Evolutionary conservation across 2,329 filamentous ascomycete genomes (phyloP), one percentile per base, ranked within the genome.

Genomic region (Microdochium trichocladiopsis): DNA sequence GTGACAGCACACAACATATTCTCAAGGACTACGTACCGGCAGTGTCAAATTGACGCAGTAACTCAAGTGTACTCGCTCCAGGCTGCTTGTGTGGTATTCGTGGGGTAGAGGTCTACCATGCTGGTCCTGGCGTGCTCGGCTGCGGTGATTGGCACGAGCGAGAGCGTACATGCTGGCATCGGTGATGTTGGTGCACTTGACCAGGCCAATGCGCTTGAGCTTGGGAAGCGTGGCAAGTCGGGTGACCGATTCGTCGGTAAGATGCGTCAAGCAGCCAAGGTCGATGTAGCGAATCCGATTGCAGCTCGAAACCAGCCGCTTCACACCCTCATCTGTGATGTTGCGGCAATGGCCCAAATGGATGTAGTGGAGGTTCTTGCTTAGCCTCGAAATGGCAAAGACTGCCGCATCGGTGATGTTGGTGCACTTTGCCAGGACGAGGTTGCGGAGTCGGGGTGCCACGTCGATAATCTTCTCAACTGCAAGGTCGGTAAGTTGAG

Each of bases 281-380:
- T 99, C 94, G 57, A 99, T 99, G 67, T 99, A 99, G 52, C 94
- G 83, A 59, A 99, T 97, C 23, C 94, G 84, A 63, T 93, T 97
- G 75, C 94, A 99, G 51, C 77, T 77, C 59, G 87, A 85, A 37
- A 96, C 90, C 28, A 99, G 77, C 52, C 84, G 85, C 61, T 88
- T 88, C 18, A 99, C 90, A 1, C 90, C 92, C 33, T 84, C 79
- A 64, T 99, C 94, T 0, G 93, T 96, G 63, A 99, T 92, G 48
- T 92, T 84, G 25, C 83, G 83, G 69, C 94, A 99, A 68, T 99
- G 94, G 10, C 94, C 94, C 2, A 99, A 78, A 64, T 99, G 94
- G 50, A 99, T 86, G 67, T 96, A 97, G 69, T 99, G 94, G 51
- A 99, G 74, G 62, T 97, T 99, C 75, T 96, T 97, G 56, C 92